Evolutionary conservation across 139 green algal species (phyloP).

Genomic region (Eudorina sp.): DNA sequence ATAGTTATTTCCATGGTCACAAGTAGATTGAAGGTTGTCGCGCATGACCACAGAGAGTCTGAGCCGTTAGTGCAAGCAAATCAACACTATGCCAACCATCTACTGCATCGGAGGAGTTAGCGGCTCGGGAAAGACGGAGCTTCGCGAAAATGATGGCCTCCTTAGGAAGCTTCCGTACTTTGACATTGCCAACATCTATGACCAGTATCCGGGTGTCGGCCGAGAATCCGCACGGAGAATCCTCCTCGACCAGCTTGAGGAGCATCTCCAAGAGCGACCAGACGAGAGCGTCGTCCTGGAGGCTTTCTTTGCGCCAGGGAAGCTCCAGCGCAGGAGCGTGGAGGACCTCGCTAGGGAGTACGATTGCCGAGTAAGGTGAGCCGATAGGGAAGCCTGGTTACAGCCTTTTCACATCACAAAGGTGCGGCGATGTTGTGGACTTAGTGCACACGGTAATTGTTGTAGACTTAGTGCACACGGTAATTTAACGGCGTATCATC

Average conservation of each 20-base stretch:
- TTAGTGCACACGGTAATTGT: no score
- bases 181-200: neutral
- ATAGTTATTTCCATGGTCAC: no score
- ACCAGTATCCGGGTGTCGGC: neutral
- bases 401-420: no score
- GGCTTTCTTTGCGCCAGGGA: slow-evolving; percentile 6
- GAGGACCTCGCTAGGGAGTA: neutral
- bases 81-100: slow-evolving; percentile 13
- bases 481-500: no score
- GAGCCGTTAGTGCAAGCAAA: no score
- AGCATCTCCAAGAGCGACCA: neutral
- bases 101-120: slow-evolving; percentile 21
- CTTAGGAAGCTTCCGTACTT: neutral
- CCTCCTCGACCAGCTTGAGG: neutral
- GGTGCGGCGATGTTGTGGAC: no score
- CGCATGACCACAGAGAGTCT: no score
- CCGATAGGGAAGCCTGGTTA: no score
- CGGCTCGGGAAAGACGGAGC: neutral
- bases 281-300: neutral
- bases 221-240: neutral
- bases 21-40: no score
- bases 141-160: neutral
- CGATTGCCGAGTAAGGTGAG: neutral
- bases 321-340: neutral
- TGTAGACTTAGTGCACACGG: no score